Percentiles rank a stretch among this genome's conserved stretches.
phyloP scores from a whole-genome alignment of 75 land plant genomes.

The Gnetum montanum region DNA sequence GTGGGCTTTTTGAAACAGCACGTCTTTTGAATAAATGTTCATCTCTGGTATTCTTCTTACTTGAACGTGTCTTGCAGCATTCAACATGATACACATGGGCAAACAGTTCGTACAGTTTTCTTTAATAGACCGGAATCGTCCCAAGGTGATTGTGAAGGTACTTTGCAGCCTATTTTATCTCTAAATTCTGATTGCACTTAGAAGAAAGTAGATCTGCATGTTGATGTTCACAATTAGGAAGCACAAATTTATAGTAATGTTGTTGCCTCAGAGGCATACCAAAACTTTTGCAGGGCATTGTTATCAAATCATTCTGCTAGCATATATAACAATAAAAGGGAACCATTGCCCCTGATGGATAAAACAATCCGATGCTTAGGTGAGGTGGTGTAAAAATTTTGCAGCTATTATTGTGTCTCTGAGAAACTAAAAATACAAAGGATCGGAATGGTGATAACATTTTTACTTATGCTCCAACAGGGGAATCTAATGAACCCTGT shows the following conservation, averaged over 20 bases:
- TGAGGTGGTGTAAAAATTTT: too few relatives aligned
- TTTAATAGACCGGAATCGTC: conserved; percentile 39
- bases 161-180: conserved; percentile 1
- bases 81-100: conserved; percentile 42
- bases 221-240: not conserved
- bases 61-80: not conserved
- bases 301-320: not conserved
- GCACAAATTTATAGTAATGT: too few relatives aligned
- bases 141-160: not conserved
- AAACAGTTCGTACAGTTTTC: conserved; percentile 58
- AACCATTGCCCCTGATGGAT: too few relatives aligned
- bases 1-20: not conserved
- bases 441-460: not conserved
- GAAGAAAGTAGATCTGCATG: not conserved
- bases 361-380: too few relatives aligned
- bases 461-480: not conserved
- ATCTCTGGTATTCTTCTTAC: not conserved
- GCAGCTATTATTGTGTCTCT: too few relatives aligned
- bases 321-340: too few relatives aligned
- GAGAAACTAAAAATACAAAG: too few relatives aligned
- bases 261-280: not conserved
- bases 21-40: not conserved
- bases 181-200: conserved; percentile 3
- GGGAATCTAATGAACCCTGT: not conserved
- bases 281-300: too few relatives aligned